These are phyloP conservation scores for Amorphotheca resinae DNA, from an alignment of 495 filamentous ascomycete genomes.

Conservation along the genomic window DNA sequence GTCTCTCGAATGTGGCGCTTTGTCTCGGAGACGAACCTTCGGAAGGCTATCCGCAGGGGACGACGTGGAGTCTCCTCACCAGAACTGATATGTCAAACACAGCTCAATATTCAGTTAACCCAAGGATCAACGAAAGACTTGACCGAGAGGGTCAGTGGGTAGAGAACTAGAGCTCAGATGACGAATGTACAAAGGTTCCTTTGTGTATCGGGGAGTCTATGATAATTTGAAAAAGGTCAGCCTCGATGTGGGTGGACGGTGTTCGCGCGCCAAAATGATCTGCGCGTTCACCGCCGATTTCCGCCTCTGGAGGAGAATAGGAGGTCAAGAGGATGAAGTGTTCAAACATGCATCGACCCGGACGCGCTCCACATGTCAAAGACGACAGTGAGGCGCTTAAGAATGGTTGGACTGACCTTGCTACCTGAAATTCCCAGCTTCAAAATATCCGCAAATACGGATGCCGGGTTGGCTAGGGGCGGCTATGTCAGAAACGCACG, in stretches of 20 bases:
- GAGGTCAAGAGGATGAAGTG: constrained; percentile 1
- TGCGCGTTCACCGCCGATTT: constrained; percentile 17
- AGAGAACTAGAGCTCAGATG: background rate
- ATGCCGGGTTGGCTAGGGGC: constrained; percentile 10
- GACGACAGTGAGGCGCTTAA: constrained; percentile 3
- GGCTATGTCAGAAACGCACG: constrained; percentile 14
- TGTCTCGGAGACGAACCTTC: constrained; percentile 17
- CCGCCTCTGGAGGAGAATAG: background rate
- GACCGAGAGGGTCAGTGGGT: background rate
- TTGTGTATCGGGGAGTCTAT: background rate
- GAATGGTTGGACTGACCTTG: constrained; percentile 12
- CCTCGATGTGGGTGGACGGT: background rate
- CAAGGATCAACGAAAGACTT: background rate
- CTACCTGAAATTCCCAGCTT: constrained; percentile 9
- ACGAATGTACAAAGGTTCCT: background rate
- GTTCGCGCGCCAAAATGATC: background rate
- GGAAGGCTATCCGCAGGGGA: constrained; percentile 11
- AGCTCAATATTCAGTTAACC: background rate
- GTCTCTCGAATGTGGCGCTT: constrained; percentile 8
- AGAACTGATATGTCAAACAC: constrained; percentile 9
- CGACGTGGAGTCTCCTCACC: constrained; percentile 5
- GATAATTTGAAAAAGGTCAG: background rate
- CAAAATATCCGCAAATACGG: constrained; percentile 18
- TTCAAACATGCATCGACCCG: constrained; percentile 19
- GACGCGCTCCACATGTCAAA: constrained; percentile 6